A percentile compares a stretch with the other conserved stretches of the same genome.
Evolutionary conservation across 495 filamentous ascomycete species (phyloP).

Genomic region (Penicillium waksmanii): DNA sequence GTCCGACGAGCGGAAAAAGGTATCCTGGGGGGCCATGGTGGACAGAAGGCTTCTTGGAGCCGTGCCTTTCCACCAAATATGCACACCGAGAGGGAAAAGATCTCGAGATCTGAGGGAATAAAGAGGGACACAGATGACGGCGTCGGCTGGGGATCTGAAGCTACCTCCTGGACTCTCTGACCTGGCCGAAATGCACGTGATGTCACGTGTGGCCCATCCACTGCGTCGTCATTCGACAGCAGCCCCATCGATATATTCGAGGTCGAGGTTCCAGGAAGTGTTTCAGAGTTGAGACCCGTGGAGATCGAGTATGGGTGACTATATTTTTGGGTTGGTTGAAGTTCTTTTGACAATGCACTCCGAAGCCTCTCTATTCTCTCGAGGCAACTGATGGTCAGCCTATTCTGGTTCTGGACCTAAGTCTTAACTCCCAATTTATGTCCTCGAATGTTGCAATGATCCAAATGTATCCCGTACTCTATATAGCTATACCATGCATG

Average conservation of each 20-base stretch:
- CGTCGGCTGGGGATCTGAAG: slow-evolving; percentile 8
- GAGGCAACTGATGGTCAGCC: no score
- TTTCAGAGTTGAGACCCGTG: no score
- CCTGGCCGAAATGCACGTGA: slow-evolving; percentile 32
- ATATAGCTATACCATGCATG: no score
- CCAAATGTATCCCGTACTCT: no score
- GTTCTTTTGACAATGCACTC: no score
- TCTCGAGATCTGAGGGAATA: slow-evolving; percentile 9
- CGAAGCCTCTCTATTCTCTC: no score
- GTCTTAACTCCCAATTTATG: no score
- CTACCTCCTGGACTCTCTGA: slow-evolving; percentile 21
- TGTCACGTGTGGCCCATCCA: slow-evolving; percentile 16
- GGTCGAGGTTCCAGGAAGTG: neutral
- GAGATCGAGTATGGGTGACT: no score
- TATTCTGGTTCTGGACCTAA: no score
- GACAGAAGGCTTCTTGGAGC: slow-evolving; percentile 32
- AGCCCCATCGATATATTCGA: neutral
- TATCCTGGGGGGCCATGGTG: slow-evolving; percentile 70
- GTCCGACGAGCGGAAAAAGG: slow-evolving; percentile 98
- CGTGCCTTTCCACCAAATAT: slow-evolving; percentile 32
- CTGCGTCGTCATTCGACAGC: neutral
- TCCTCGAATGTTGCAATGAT: neutral
- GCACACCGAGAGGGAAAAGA: slow-evolving; percentile 14
- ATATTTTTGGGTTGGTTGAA: no score
- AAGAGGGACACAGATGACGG: slow-evolving; percentile 23